These are phyloP conservation scores for Phytophthora hibernalis DNA, from an alignment of 352 stramenopile species.

Conservation along the genomic window DNA sequence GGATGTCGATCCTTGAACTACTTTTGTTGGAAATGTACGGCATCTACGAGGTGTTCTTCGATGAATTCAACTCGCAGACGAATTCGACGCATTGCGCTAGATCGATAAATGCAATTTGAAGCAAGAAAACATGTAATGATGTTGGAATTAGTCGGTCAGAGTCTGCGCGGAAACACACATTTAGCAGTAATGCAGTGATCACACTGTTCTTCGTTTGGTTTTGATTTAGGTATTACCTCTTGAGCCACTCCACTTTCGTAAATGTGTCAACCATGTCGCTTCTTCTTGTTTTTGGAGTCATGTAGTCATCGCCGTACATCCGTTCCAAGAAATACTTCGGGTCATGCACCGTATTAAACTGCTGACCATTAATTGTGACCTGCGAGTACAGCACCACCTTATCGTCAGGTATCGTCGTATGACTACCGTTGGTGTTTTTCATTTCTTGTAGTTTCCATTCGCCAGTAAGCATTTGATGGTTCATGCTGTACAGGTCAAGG, in stretches of 20 bases:
- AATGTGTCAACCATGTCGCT: background rate
- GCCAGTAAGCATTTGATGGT: background rate
- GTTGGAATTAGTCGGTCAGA: no score
- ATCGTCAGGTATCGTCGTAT: conserved; percentile 19
- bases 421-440: conserved; percentile 22
- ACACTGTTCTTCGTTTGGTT: background rate
- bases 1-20: no score
- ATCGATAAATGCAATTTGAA: background rate
- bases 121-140: background rate
- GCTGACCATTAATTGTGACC: conserved; percentile 34
- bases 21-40: conserved; percentile 46
- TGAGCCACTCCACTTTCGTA: background rate
- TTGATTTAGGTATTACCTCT: conserved; percentile 1
- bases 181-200: no score
- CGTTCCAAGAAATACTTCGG: conserved; percentile 36
- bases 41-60: background rate
- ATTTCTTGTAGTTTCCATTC: conserved; percentile 37
- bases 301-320: conserved; percentile 46
- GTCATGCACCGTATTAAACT: conserved; percentile 41
- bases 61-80: background rate
- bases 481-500: conserved; percentile 45
- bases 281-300: conserved; percentile 30
- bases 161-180: background rate
- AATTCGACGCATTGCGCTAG: background rate
- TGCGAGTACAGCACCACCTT: conserved; percentile 31